A percentile compares a stretch with the other conserved stretches of the same genome.
Evolutionary conservation across 2,329 filamentous ascomycete genomes (phyloP).

Genomic region (Ophiostoma novo-ulmi): DNA sequence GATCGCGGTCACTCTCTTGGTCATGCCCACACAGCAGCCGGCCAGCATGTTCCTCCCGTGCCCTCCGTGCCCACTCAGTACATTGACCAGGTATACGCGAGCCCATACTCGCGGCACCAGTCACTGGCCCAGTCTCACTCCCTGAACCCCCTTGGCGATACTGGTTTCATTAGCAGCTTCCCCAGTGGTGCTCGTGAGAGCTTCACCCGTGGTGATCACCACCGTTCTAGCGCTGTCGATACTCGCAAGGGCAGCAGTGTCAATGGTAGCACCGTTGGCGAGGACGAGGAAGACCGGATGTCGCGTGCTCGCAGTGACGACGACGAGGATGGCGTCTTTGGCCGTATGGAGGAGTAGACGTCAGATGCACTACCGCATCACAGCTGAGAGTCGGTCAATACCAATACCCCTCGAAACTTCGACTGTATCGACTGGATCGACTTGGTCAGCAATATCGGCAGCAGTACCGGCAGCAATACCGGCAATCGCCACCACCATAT

Average conservation of each 20-base stretch:
- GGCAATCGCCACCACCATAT: background rate
- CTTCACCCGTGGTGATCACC: conserved; percentile 55
- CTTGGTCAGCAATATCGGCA: background rate
- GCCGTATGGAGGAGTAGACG: conserved; percentile 82
- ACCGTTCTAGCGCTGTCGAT: conserved; percentile 28
- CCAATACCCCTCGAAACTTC: conserved; percentile 6
- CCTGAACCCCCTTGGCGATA: conserved; percentile 47
- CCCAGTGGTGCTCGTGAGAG: conserved; percentile 58
- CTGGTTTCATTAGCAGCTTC: conserved; percentile 60
- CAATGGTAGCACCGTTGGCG: conserved; percentile 57
- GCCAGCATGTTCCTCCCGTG: conserved; percentile 75
- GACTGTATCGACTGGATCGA: background rate
- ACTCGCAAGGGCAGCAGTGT: conserved; percentile 67
- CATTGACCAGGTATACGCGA: conserved; percentile 46
- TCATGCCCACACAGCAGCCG: conserved; percentile 47
- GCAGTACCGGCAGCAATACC: background rate
- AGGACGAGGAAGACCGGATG: conserved; percentile 60
- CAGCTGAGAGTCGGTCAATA: background rate
- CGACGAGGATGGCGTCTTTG: conserved; percentile 93
- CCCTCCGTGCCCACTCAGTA: conserved; percentile 81
- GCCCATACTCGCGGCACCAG: background rate
- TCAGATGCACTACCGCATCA: background rate
- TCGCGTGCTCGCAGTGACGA: conserved; percentile 61
- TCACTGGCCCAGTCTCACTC: background rate
- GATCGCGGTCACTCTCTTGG: conserved; percentile 56